These are phyloP conservation scores for Linum trigynum DNA, from an alignment of 345 rosid species.

Conservation along the genomic window DNA sequence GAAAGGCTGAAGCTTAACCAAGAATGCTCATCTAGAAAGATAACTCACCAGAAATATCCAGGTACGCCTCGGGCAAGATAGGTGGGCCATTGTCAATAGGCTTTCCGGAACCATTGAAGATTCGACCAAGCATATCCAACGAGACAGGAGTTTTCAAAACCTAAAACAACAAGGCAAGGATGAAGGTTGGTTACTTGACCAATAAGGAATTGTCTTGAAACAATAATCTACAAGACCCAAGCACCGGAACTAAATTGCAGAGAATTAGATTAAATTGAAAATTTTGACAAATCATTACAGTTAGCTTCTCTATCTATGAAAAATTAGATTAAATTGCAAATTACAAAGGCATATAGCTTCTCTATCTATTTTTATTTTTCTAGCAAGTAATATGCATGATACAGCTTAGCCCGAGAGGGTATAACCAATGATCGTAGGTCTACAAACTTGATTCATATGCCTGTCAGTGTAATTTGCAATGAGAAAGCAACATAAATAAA, in stretches of 20 bases:
- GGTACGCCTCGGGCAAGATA: slow-evolving; percentile 84
- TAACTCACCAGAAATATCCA: slow-evolving; percentile 77
- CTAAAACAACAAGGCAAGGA: slow-evolving; percentile 27
- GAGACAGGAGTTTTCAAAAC: slow-evolving; percentile 90
- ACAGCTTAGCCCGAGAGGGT: neutral
- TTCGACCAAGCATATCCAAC: slow-evolving; percentile 93
- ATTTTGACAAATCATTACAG: neutral
- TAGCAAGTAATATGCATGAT: neutral
- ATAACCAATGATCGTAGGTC: neutral
- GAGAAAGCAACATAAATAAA: neutral
- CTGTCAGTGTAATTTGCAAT: neutral
- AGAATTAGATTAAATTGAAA: too few relatives aligned
- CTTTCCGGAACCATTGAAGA: slow-evolving; percentile 93
- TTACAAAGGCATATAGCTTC: neutral
- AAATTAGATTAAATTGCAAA: neutral
- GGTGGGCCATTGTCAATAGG: slow-evolving; percentile 97
- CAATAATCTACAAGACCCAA: neutral
- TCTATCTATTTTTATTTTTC: neutral
- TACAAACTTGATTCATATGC: neutral
- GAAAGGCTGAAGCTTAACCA: slow-evolving; percentile 5
- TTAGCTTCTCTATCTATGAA: neutral
- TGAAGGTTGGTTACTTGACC: neutral
- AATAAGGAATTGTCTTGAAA: neutral
- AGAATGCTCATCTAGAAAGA: neutral
- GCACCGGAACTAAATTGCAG: neutral